phyloP scores from a whole-genome alignment of 2,329 filamentous ascomycete genomes.

The Trichoderma simmonsii region DNA sequence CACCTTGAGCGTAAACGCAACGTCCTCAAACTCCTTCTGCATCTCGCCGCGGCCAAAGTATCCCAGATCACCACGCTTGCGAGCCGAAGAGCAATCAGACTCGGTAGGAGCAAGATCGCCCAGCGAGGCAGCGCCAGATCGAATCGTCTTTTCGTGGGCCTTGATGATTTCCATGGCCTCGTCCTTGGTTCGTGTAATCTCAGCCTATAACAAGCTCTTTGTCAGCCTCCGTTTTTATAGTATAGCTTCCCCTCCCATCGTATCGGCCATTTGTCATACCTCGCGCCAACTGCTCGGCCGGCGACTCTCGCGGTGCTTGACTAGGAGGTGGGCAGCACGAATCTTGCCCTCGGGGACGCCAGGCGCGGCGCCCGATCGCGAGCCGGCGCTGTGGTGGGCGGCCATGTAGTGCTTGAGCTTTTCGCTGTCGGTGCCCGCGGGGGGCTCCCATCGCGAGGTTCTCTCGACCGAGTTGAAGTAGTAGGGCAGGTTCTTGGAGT shows the following conservation, averaged over 20 bases:
- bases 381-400: constrained; percentile 67
- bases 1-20: constrained; percentile 82
- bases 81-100: constrained; percentile 92
- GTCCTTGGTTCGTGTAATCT: constrained; percentile 84
- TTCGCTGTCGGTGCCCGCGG: constrained; percentile 80
- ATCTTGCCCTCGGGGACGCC: constrained; percentile 72
- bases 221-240: background rate
- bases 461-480: constrained; percentile 91
- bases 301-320: constrained; percentile 88
- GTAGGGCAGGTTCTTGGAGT: constrained; percentile 98
- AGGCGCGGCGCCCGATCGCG: constrained; percentile 38
- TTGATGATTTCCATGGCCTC: constrained; percentile 78
- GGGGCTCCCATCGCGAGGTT: constrained; percentile 93
- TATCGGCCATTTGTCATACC: constrained; percentile 34
- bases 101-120: constrained; percentile 84
- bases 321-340: constrained; percentile 83
- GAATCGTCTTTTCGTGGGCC: constrained; percentile 72
- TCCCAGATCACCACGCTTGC: constrained; percentile 90
- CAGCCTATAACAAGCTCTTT: constrained; percentile 43
- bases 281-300: constrained; percentile 92
- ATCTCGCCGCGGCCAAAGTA: constrained; percentile 95
- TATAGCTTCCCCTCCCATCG: background rate
- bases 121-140: constrained; percentile 63
- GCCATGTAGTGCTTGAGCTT: constrained; percentile 95
- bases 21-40: constrained; percentile 98